Conservation (phyloP, 257 asterid species). For the Nicotiana tabacum region DNA sequence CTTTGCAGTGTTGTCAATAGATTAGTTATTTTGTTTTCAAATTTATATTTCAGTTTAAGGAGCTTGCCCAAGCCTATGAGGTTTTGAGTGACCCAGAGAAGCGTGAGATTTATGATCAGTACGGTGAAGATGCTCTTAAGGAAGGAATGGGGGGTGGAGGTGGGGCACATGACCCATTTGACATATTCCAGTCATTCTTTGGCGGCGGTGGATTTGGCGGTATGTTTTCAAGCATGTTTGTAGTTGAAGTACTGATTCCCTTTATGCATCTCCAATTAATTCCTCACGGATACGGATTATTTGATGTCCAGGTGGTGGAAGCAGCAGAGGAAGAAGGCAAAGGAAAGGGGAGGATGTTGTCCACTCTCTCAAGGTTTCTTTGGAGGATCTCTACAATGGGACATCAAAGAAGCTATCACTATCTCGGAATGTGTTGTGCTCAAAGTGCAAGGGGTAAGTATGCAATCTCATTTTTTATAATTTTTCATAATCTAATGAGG, state of each 20-base stretch:
- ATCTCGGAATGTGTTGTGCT: slow-evolving; percentile 23
- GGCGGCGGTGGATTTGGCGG: slow-evolving; percentile 21
- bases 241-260: neutral
- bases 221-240: neutral
- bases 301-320: slow-evolving; percentile 19
- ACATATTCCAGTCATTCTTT: slow-evolving; percentile 24
- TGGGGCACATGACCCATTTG: slow-evolving; percentile 26
- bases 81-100: slow-evolving; percentile 18
- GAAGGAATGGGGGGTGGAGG: slow-evolving; percentile 28
- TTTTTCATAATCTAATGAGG: neutral
- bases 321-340: slow-evolving; percentile 24
- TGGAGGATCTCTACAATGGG: slow-evolving; percentile 26
- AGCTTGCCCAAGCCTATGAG: slow-evolving; percentile 25
- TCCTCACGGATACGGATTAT: neutral
- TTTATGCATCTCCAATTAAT: neutral
- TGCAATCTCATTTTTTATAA: neutral
- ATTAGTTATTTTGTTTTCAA: neutral
- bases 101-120: slow-evolving; percentile 27
- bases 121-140: slow-evolving; percentile 27
- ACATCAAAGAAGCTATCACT: slow-evolving; percentile 22
- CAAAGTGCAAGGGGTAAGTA: slow-evolving; percentile 27
- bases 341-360: slow-evolving; percentile 28
- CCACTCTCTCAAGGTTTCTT: slow-evolving; percentile 25
- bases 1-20: neutral
- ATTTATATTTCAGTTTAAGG: slow-evolving; percentile 16